Conservation (phyloP, 2,329 filamentous ascomycete species). For the Coniella vitis region DNA sequence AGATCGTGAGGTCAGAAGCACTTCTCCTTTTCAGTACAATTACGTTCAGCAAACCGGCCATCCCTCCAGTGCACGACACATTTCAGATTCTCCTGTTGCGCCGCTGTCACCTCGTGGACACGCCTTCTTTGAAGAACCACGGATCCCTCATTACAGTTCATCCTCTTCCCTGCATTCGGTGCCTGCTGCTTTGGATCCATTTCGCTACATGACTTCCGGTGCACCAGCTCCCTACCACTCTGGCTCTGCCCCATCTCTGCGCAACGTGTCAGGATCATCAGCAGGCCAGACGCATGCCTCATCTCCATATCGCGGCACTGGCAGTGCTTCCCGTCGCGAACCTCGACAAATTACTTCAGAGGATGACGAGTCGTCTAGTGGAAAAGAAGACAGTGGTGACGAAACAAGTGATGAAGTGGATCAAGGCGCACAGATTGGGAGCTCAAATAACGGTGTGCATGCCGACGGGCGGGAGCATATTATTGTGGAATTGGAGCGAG, state of each 20-base stretch:
- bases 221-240: conserved; percentile 31
- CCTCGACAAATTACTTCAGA: conserved; percentile 12
- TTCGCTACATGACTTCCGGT: conserved; percentile 45
- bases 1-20: conserved; percentile 20
- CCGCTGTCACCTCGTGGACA: conserved; percentile 27
- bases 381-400: conserved; percentile 14
- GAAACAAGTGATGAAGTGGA: conserved; percentile 28
- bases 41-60: conserved; percentile 31
- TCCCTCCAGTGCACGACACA: conserved; percentile 31
- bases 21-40: conserved; percentile 39
- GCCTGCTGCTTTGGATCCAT: conserved; percentile 36
- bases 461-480: conserved; percentile 30
- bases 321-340: conserved; percentile 9
- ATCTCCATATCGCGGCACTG: conserved; percentile 17
- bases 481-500: conserved; percentile 30
- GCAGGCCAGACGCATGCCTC: not conserved
- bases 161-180: conserved; percentile 24
- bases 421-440: conserved; percentile 8
- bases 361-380: conserved; percentile 8
- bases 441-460: conserved; percentile 6
- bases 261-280: conserved; percentile 30
- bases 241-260: conserved; percentile 28
- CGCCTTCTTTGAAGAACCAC: conserved; percentile 26
- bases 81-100: conserved; percentile 36
- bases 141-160: conserved; percentile 20